A percentile compares a stretch with the other conserved stretches of the same genome.
These are phyloP conservation scores for Beta corolliflora DNA, from an alignment of 179 eudicot species.

Conservation along the genomic window DNA sequence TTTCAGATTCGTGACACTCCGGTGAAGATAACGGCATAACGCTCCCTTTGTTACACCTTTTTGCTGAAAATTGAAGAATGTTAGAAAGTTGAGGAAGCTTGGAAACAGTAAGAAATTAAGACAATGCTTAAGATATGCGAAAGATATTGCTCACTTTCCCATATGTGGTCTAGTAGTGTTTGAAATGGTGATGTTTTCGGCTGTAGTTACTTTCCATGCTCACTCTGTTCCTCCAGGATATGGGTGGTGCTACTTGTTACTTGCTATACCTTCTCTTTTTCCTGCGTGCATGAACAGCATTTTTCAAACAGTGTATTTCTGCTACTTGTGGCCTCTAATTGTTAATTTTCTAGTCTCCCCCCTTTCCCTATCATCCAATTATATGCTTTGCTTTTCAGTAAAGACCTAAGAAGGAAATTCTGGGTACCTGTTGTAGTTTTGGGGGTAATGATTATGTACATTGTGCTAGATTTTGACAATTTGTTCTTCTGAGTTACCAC, in stretches of 20 bases:
- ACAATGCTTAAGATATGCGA: not conserved
- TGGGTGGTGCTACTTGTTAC: not conserved
- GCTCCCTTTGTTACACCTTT: not conserved
- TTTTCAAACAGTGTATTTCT: not conserved
- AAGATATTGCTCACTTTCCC: not conserved
- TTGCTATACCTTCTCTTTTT: not conserved
- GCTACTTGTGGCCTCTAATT: not conserved
- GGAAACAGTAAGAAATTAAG: not conserved
- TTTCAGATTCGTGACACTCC: too few species aligned
- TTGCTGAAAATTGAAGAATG: not conserved
- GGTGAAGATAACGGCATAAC: too few species aligned
- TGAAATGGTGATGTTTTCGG: not conserved
- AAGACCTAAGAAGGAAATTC: not conserved
- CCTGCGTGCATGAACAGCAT: not conserved
- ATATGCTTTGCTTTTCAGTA: not conserved
- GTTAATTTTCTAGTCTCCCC: not conserved
- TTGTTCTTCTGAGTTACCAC: not conserved
- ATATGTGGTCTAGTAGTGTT: not conserved
- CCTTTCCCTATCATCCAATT: too few species aligned
- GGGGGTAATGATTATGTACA: not conserved
- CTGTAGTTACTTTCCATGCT: not conserved
- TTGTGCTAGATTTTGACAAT: slow-evolving; percentile 2
- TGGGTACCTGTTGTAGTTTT: not conserved
- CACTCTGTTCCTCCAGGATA: not conserved
- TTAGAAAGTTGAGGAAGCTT: not conserved